Evolutionary conservation across 2,329 filamentous ascomycete genomes (phyloP).

Genomic region (Scedosporium minutisporum): DNA sequence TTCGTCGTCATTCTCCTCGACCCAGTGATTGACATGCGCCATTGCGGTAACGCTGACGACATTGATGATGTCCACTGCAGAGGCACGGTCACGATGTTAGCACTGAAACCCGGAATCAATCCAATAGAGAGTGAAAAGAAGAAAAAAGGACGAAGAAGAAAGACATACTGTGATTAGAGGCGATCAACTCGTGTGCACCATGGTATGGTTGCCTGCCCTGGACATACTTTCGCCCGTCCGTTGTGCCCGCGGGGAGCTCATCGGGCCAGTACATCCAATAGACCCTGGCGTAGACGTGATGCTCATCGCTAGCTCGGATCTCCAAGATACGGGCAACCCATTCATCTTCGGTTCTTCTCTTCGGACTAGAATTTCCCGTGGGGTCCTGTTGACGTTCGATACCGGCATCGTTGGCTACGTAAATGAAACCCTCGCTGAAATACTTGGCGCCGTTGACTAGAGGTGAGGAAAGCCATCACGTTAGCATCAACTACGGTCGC

Average conservation of each 20-base stretch:
- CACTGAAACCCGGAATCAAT: background rate
- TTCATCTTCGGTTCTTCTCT: conserved; percentile 40
- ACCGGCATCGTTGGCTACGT: conserved; percentile 47
- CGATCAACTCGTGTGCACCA: conserved; percentile 57
- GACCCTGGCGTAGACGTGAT: conserved; percentile 68
- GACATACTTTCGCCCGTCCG: conserved; percentile 39
- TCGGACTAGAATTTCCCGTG: conserved; percentile 22
- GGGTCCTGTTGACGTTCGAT: conserved; percentile 41
- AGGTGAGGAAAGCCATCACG: background rate
- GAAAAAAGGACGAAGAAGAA: background rate
- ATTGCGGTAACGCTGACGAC: conserved; percentile 57
- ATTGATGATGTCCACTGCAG: conserved; percentile 61
- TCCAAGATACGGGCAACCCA: conserved; percentile 75
- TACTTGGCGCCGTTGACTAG: conserved; percentile 49
- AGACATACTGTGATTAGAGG: conserved; percentile 58
- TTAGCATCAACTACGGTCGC: background rate
- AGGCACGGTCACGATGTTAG: conserved; percentile 15
- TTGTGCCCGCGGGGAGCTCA: conserved; percentile 50
- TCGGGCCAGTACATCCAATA: conserved; percentile 72
- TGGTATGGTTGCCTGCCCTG: conserved; percentile 57
- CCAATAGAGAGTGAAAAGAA: conserved; percentile 7
- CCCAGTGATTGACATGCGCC: conserved; percentile 56
- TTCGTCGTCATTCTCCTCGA: conserved; percentile 58
- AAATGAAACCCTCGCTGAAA: conserved; percentile 48
- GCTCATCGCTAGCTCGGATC: conserved; percentile 59